Conservation (phyloP, 2,329 filamentous ascomycete species). For the Cercospora brassicicola region DNA sequence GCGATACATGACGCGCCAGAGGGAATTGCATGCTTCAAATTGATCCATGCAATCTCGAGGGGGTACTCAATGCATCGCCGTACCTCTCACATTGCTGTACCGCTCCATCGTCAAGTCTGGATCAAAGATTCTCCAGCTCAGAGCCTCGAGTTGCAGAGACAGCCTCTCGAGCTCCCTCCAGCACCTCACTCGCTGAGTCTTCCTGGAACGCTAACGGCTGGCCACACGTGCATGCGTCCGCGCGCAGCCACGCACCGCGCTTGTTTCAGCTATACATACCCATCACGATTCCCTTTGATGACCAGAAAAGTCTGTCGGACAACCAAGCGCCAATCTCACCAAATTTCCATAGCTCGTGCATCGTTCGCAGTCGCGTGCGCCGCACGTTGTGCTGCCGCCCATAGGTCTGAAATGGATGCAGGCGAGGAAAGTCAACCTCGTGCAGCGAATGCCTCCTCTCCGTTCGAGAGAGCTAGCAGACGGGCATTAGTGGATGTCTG, state of each 20-base stretch:
- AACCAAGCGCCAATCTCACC: background rate
- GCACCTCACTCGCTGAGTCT: background rate
- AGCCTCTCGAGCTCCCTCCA: background rate
- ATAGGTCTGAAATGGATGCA: background rate
- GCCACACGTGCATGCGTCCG: conserved; percentile 6
- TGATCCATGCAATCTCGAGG: background rate
- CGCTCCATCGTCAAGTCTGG: background rate
- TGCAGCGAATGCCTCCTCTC: conserved; percentile 3
- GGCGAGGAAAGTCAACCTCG: background rate
- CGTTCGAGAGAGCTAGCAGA: background rate
- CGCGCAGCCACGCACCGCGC: conserved; percentile 8
- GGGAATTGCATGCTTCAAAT: background rate
- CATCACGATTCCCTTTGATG: background rate
- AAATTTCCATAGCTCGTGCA: background rate
- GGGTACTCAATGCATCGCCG: background rate
- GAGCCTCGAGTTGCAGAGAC: background rate
- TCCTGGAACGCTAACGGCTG: conserved; percentile 1
- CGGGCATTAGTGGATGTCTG: conserved; percentile 11
- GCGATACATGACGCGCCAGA: background rate
- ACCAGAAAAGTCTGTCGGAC: background rate
- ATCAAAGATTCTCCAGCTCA: background rate
- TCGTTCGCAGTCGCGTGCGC: background rate
- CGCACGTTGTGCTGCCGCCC: background rate
- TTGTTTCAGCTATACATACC: conserved; percentile 11
- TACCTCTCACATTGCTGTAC: background rate